Evolutionary conservation across 345 rosid species (phyloP).

Genomic region (Noccaea caerulescens): DNA sequence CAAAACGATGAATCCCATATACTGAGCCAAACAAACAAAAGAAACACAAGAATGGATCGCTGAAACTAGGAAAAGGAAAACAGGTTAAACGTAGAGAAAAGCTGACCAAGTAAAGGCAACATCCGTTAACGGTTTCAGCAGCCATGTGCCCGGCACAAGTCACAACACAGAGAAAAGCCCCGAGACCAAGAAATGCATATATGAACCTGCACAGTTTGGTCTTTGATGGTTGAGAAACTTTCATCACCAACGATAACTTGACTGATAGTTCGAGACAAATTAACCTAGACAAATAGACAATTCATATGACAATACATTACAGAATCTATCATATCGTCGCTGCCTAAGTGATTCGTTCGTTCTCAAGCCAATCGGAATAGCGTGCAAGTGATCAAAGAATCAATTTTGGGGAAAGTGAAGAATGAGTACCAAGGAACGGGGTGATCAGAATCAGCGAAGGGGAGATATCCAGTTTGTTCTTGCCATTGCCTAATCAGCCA

Average conservation of each 20-base stretch:
- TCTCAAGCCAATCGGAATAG: too few relatives aligned
- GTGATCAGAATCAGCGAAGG: constrained; percentile 49
- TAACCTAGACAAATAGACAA: too few relatives aligned
- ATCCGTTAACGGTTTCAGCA: constrained; percentile 81
- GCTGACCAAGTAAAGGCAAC: constrained; percentile 85
- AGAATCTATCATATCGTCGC: too few relatives aligned
- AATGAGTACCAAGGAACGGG: constrained; percentile 67
- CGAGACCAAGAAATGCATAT: constrained; percentile 71
- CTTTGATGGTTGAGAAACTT: too few relatives aligned
- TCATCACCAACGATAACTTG: too few relatives aligned
- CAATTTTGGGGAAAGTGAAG: constrained; percentile 5
- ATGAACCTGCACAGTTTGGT: constrained; percentile 65
- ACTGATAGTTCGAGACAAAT: too few relatives aligned
- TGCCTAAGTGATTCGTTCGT: too few relatives aligned
- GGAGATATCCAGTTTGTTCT: constrained; percentile 58
- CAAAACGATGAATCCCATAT: constrained; percentile 69
- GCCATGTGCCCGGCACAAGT: constrained; percentile 86
- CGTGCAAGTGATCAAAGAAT: too few relatives aligned
- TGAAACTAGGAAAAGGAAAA: constrained; percentile 7
- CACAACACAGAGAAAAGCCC: constrained; percentile 65
- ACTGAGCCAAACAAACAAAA: constrained; percentile 49
- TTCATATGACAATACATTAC: too few relatives aligned
- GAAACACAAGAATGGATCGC: background rate
- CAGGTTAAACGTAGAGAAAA: constrained; percentile 11
- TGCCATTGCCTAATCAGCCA: constrained; percentile 86